Base-by-base conservation (phyloP, 2,329 filamentous ascomycete genomes). In the Xylariaceae sp. region DNA sequence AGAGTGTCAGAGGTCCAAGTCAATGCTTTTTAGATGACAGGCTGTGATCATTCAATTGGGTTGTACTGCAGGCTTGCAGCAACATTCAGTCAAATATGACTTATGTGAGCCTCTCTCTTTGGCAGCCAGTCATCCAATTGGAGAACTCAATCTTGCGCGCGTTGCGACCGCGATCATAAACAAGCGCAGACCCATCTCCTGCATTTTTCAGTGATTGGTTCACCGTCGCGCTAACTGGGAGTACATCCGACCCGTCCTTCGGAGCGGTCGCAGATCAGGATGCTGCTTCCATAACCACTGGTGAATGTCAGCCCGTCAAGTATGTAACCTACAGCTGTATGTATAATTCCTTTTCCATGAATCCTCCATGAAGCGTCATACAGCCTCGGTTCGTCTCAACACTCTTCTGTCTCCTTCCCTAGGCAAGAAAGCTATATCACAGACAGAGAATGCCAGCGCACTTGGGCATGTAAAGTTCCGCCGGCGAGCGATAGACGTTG, bases 241-340 rank as follows among this genome's bases (percentile, higher is more conserved):
- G 32, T n/a, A 21, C 9, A 21, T 9, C 8, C 26, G 26, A 19
- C 21, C 14, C 31, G 31, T 24, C 29, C 28, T 40, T 24, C 32
- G 9, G 17, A 13, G 18, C 16, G n/a, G 41, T 40, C 35, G 38
- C 44, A 44, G 36, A 33, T 38, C 34, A 15, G 24, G 39, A 15
- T 33, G 32, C 34, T 30, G 15, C 28, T 9, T 21, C 28, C 14
- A 19, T 33, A 31, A 37, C 34, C 23, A 42, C 29, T 38, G 38
- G 24, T 31, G 13, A 14, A 12, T 31, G 33, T 17, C 11, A 14
- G n/a, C 30, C 15, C 15, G 26, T 5, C 14, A 13, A 14, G 17
- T 14, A 9, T 12, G 26, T 16, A 9, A 27, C 13, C 16, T 18
- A 11, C 15, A 18, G 30, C 9, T 9, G 16, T 12, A 11, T n/a